Evolutionary conservation across 495 filamentous ascomycete genomes (phyloP).

Genomic region (Jackrogersella multiformis): DNA sequence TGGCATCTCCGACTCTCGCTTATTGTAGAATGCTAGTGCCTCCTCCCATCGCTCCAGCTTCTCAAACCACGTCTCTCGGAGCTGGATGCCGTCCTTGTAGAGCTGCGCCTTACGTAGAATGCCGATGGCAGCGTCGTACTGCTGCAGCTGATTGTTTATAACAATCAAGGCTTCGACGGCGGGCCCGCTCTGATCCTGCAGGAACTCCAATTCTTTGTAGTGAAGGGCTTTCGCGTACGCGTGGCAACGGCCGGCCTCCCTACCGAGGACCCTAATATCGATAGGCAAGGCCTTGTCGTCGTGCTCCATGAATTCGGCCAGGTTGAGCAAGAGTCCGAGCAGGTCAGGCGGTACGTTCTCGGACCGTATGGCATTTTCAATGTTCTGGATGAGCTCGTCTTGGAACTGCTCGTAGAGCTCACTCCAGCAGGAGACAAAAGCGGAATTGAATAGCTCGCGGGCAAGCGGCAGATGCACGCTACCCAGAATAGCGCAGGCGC

Average conservation of each 20-base stretch:
- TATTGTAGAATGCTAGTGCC: constrained; percentile 89
- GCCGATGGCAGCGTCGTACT: constrained; percentile 96
- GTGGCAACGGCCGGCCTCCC: constrained; percentile 93
- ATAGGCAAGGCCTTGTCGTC: constrained; percentile 98
- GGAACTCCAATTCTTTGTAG: constrained; percentile 98
- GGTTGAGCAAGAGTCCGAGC: constrained; percentile 90
- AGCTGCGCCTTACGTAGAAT: constrained; percentile 93
- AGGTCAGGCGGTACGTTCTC: constrained; percentile 95
- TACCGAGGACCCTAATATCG: constrained; percentile 90
- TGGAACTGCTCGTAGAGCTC: constrained; percentile 95
- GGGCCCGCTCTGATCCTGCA: constrained; percentile 94
- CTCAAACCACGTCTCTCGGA: constrained; percentile 98
- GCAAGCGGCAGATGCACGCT: constrained; percentile 90
- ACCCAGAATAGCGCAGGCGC: constrained; percentile 91
- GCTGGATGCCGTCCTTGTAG: constrained; percentile 88
- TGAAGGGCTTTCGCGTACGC: constrained; percentile 98
- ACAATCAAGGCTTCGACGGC: constrained; percentile 97
- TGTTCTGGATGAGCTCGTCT: constrained; percentile 92
- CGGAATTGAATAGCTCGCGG: constrained; percentile 95
- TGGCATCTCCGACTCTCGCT: constrained; percentile 73
- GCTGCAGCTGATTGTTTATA: constrained; percentile 98
- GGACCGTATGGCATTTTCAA: constrained; percentile 92
- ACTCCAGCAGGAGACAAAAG: constrained; percentile 98
- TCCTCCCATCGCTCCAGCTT: constrained; percentile 98
- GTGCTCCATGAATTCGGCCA: constrained; percentile 99